Conservation (phyloP, 768 basidiomycete species). For the Xerocomellus amylosporus region DNA sequence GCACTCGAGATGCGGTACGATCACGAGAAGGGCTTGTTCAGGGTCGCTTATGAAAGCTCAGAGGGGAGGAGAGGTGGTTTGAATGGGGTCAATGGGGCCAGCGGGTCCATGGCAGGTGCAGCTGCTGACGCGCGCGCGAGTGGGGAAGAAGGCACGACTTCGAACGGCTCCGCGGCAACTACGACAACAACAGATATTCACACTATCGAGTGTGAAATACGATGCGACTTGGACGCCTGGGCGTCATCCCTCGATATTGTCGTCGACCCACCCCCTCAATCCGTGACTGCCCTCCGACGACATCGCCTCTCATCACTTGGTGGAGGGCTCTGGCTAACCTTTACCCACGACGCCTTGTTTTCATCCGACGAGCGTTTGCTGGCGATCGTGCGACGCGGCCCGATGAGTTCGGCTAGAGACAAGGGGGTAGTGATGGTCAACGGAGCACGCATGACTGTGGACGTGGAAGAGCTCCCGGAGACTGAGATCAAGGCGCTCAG, state of each 20-base stretch:
- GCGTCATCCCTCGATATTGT: constrained; percentile 79
- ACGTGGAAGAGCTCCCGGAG: constrained; percentile 85
- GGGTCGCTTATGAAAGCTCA: constrained; percentile 79
- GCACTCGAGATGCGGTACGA: constrained; percentile 77
- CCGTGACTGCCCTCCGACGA: constrained; percentile 77
- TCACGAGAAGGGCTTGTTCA: constrained; percentile 77
- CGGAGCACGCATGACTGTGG: constrained; percentile 78
- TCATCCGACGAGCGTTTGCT: constrained; percentile 74
- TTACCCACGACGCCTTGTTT: constrained; percentile 81
- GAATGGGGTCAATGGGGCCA: constrained; percentile 21
- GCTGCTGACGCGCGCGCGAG: constrained; percentile 8
- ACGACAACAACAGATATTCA: constrained; percentile 34
- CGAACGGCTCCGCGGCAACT: background rate
- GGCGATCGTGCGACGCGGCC: constrained; percentile 71
- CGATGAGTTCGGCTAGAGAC: constrained; percentile 58
- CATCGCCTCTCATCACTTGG: constrained; percentile 85
- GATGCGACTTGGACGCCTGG: constrained; percentile 93
- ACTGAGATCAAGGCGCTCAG: constrained; percentile 78
- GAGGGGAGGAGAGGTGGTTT: constrained; percentile 43
- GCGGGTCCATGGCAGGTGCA: background rate
- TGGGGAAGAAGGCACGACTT: constrained; percentile 14
- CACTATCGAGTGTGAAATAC: constrained; percentile 81
- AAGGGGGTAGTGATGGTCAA: constrained; percentile 87
- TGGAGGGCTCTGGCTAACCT: constrained; percentile 91
- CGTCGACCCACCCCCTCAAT: constrained; percentile 87